These are phyloP conservation scores for Suillus lakei DNA, from an alignment of 768 basidiomycete species.

Conservation along the genomic window DNA sequence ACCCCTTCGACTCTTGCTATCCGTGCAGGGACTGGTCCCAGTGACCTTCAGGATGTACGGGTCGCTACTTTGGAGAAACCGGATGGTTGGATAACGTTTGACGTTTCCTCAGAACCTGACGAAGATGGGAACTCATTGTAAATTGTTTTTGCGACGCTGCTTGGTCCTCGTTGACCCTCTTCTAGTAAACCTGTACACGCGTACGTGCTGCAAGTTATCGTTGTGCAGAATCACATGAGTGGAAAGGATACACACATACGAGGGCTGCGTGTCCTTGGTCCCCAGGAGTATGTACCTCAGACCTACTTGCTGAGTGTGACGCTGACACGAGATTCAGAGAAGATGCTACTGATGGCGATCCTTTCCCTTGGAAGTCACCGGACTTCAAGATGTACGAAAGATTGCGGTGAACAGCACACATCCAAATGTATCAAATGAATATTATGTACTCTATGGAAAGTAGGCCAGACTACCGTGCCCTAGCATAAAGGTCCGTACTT, in stretches of 20 bases:
- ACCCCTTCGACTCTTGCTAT: slow-evolving; percentile 92
- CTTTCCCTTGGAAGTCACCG: slow-evolving; percentile 68
- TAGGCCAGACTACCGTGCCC: background rate
- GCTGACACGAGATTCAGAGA: slow-evolving; percentile 38
- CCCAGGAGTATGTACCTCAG: slow-evolving; percentile 64
- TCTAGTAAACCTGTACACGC: slow-evolving; percentile 84
- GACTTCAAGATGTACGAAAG: slow-evolving; percentile 80
- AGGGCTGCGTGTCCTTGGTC: slow-evolving; percentile 86
- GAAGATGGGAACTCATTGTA: slow-evolving; percentile 84
- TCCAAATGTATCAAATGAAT: background rate
- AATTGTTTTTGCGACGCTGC: slow-evolving; percentile 31
- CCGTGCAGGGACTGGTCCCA: slow-evolving; percentile 88
- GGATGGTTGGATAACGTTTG: slow-evolving; percentile 91
- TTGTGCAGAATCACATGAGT: slow-evolving; percentile 95
- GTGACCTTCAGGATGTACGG: slow-evolving; percentile 92
- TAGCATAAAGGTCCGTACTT: background rate
- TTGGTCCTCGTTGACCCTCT: background rate
- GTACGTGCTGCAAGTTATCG: slow-evolving; percentile 88
- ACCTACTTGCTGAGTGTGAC: slow-evolving; percentile 6
- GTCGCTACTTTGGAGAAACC: slow-evolving; percentile 87
- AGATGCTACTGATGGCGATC: slow-evolving; percentile 61
- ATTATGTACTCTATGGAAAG: background rate
- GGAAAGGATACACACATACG: slow-evolving; percentile 99
- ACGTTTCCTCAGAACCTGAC: slow-evolving; percentile 78
- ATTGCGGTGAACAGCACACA: slow-evolving; percentile 53